phyloP scores from a whole-genome alignment of 306 rosid species.

The Cucurbita argyrosperma region DNA sequence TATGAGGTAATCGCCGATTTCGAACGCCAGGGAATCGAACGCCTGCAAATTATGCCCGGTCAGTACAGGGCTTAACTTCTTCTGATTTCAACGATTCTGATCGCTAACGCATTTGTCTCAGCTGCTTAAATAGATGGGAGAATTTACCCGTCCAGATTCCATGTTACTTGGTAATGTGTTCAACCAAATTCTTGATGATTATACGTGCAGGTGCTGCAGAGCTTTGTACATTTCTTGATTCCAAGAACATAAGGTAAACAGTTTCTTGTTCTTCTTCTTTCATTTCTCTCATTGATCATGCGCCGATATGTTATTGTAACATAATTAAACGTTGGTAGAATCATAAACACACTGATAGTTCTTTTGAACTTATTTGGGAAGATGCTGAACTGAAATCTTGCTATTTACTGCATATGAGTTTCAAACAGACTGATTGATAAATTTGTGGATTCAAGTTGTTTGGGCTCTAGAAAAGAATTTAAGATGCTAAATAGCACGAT shows the following conservation, averaged over 20 bases:
- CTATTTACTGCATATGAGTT: background rate
- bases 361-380: background rate
- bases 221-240: constrained; percentile 64
- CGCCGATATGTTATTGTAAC: background rate
- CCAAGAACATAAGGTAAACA: constrained; percentile 54
- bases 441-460: background rate
- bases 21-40: constrained; percentile 60
- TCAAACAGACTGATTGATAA: background rate
- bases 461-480: background rate
- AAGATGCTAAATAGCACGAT: background rate
- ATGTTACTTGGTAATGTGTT: background rate
- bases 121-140: background rate
- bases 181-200: background rate
- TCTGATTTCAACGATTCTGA: background rate
- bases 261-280: background rate
- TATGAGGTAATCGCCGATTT: constrained; percentile 49
- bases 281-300: background rate
- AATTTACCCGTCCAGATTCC: background rate
- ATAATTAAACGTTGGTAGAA: background rate
- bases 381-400: background rate
- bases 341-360: background rate
- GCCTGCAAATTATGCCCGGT: constrained; percentile 93
- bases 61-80: background rate
- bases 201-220: constrained; percentile 63
- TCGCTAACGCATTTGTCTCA: background rate